phyloP scores from a whole-genome alignment of 345 rosid species.

The Laguncularia racemosa region DNA sequence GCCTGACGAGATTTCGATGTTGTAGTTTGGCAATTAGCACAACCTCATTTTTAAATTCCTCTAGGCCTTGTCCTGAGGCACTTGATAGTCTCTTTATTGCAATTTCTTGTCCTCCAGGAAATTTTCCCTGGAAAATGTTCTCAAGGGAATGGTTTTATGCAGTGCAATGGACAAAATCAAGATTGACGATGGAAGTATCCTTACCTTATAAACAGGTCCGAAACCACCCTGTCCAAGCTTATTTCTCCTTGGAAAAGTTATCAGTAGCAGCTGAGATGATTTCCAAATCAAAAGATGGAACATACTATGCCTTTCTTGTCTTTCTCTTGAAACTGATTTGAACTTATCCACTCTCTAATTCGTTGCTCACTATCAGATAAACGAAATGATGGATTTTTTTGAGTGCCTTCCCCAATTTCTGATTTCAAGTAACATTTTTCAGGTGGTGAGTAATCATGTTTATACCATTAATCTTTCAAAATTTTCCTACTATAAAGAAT shows the following conservation, averaged over 20 bases:
- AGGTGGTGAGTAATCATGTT: neutral
- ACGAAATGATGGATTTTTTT: slow-evolving; percentile 8
- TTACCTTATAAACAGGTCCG: slow-evolving; percentile 61
- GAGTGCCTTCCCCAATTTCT: slow-evolving; percentile 11
- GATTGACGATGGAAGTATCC: neutral
- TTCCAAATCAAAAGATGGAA: slow-evolving; percentile 33
- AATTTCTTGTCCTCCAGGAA: slow-evolving; percentile 42
- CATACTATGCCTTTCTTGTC: slow-evolving; percentile 33
- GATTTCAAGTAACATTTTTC: slow-evolving; percentile 3
- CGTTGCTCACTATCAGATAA: slow-evolving; percentile 21
- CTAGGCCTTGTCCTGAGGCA: slow-evolving; percentile 50
- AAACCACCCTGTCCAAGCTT: slow-evolving; percentile 56
- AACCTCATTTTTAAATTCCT: slow-evolving; percentile 55
- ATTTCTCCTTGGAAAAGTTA: slow-evolving; percentile 34
- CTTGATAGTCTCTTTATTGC: slow-evolving; percentile 57
- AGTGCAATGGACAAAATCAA: neutral
- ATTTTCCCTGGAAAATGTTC: slow-evolving; percentile 22
- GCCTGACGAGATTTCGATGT: slow-evolving; percentile 49
- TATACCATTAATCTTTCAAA: neutral
- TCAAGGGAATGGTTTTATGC: too few species aligned
- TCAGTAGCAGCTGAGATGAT: slow-evolving; percentile 37
- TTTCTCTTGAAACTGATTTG: slow-evolving; percentile 18
- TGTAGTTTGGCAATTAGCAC: slow-evolving; percentile 47
- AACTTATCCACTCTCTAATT: slow-evolving; percentile 23
- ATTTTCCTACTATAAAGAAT: neutral